phyloP scores from a whole-genome alignment of 352 stramenopile species.

The Pythium rhizo-oryzae region DNA sequence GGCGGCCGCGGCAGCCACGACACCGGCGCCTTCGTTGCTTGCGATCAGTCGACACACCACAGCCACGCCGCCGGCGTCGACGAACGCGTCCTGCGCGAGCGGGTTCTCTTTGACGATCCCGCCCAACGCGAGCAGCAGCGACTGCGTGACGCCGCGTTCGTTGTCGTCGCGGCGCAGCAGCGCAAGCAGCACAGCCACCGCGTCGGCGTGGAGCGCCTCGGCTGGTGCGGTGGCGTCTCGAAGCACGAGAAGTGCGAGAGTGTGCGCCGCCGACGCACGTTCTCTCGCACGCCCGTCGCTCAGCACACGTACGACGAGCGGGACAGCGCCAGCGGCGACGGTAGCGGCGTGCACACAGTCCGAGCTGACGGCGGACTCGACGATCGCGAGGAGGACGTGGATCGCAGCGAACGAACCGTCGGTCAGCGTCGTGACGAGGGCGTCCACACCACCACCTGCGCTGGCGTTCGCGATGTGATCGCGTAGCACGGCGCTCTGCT shows the following conservation, averaged over 20 bases:
- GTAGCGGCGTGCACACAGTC: neutral
- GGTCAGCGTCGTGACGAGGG: neutral
- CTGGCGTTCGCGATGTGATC: neutral
- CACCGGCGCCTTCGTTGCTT: neutral
- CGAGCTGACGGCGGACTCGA: too few species aligned
- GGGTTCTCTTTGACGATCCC: neutral
- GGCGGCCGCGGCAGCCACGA: neutral
- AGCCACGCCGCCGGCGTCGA: neutral
- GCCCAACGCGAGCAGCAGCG: neutral
- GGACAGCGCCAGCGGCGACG: neutral
- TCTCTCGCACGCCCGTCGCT: neutral
- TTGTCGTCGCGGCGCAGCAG: neutral
- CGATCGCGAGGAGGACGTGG: neutral
- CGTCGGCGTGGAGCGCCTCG: neutral
- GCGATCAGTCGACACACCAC: neutral
- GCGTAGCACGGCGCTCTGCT: neutral
- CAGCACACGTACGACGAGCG: neutral
- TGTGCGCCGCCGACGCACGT: neutral
- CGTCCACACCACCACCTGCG: neutral
- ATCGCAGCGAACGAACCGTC: neutral
- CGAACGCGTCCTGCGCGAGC: neutral
- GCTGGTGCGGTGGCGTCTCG: neutral
- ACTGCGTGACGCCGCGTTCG: neutral
- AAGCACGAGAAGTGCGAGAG: neutral
- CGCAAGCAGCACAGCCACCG: neutral